A percentile compares a stretch with the other conserved stretches of the same genome.
phyloP scores from a whole-genome alignment of 805 yeast genomes.

The Candida palmyrensis region DNA sequence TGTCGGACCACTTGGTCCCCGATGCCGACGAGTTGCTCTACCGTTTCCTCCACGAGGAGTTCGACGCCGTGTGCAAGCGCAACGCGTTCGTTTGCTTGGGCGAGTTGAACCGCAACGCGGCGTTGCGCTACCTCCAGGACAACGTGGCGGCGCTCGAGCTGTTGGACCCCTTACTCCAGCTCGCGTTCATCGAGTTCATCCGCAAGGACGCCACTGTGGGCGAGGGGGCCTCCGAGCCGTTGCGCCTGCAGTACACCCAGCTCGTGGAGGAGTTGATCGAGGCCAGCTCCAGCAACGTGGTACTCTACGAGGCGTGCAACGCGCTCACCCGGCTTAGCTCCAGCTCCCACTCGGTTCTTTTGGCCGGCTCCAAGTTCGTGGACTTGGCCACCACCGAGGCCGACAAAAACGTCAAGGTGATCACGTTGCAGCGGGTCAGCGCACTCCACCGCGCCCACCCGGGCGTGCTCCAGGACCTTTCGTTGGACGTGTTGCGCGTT shows the following conservation, averaged over 20 bases:
- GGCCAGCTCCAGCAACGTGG: slow-evolving; percentile 51
- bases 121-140: slow-evolving; percentile 76
- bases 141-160: slow-evolving; percentile 54
- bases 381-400: slow-evolving; percentile 87
- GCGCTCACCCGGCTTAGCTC: slow-evolving; percentile 62
- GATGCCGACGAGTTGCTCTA: slow-evolving; percentile 88
- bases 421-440: slow-evolving; percentile 80
- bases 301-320: slow-evolving; percentile 86
- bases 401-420: slow-evolving; percentile 92
- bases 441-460: slow-evolving; percentile 71
- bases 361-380: slow-evolving; percentile 81
- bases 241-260: slow-evolving; percentile 66
- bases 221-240: slow-evolving; percentile 47
- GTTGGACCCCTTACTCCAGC: slow-evolving; percentile 79
- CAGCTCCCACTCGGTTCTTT: slow-evolving; percentile 60
- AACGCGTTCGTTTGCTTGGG: slow-evolving; percentile 90
- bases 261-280: slow-evolving; percentile 72
- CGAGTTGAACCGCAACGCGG: slow-evolving; percentile 76
- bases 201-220: slow-evolving; percentile 75
- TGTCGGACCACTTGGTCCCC: slow-evolving; percentile 83
- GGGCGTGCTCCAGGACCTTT: slow-evolving; percentile 77
- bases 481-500: slow-evolving; percentile 81
- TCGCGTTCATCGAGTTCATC: slow-evolving; percentile 87
- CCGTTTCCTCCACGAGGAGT: slow-evolving; percentile 71
- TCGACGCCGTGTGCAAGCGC: slow-evolving; percentile 90